Evolutionary conservation across 2,329 filamentous ascomycete species (phyloP), one percentile per base, ranked within the genome.

Genomic region (Tolypocladium tropicale): DNA sequence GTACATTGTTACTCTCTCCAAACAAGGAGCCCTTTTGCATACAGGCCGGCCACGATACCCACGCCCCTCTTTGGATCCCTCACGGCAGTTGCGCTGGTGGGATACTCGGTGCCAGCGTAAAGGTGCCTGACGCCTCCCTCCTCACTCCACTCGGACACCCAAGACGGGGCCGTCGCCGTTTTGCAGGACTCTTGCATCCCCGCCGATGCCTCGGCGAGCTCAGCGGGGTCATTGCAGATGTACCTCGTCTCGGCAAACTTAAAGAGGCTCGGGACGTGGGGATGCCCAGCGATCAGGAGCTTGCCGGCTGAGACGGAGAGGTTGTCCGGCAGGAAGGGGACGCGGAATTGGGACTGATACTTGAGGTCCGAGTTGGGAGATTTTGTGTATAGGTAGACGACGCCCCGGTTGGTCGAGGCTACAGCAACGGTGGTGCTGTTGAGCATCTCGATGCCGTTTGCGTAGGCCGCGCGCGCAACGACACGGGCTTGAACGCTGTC

Each of bases 221-320:
- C 63, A 0, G 52, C 60, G 0, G 64, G 57, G 43, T 72, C 68
- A 39, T 69, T 65, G 63, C 74, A 76, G 3, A 71, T 56, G 33
- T 67, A 63, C 0, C 73, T 68, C 9, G 66, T 64, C 5, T 58
- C 33, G 1, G 68, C 59, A 49, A 70, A 75, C 43, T 65, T 66
- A 2, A 41, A 57, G 12, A 74, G 59, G 2, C 65, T 64, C 0
- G 68, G 66, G 1, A 68, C 53, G 50, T 75, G 67, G 1, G 72
- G 69, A 33, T 77, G 74, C 0, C 74, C 74, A 0, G 74, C 70
- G 21, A 73, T 68, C 11, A 74, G 57, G 21, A 77, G 66, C n/a
- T 63, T 65, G 51, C 62, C 60, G 39, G 36, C 61, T 25, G 53
- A 63, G 3, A 66, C 52, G 0, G 70, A 69, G 12, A 77, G 63